A percentile compares a stretch with the other conserved stretches of the same genome.
These are phyloP conservation scores for Baorangia bicolor DNA, from an alignment of 768 basidiomycete genomes.

Conservation along the genomic window DNA sequence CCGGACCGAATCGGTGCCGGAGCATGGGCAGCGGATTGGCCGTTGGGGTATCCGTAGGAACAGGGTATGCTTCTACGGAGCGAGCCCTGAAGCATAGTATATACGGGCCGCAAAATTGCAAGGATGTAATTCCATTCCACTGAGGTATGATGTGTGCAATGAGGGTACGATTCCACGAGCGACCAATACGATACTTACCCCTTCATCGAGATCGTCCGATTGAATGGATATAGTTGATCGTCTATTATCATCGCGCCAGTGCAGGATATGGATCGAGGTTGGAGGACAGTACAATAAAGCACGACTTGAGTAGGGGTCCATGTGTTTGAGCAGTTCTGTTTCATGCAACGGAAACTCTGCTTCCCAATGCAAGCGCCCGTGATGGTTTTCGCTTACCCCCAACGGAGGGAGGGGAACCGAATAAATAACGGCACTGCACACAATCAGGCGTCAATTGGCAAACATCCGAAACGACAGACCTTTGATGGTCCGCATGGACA, in stretches of 20 bases:
- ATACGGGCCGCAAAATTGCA: constrained; percentile 47
- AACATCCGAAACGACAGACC: constrained; percentile 8
- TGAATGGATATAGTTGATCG: constrained; percentile 25
- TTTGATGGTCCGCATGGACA: neutral
- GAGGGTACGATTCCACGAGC: neutral
- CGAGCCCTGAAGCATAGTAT: constrained; percentile 53
- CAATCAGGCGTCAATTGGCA: neutral
- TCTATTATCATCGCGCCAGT: constrained; percentile 33
- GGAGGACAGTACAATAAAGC: constrained; percentile 32
- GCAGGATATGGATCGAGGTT: constrained; percentile 36
- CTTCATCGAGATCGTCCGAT: constrained; percentile 29
- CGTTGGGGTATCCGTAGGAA: constrained; percentile 10
- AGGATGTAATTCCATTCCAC: constrained; percentile 44
- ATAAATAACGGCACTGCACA: constrained; percentile 13
- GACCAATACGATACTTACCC: constrained; percentile 24
- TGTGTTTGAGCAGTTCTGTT: constrained; percentile 31
- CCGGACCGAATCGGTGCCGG: constrained; percentile 23
- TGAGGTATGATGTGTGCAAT: constrained; percentile 5
- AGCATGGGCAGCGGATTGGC: constrained; percentile 15
- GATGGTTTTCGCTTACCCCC: neutral
- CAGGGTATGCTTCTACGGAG: constrained; percentile 44
- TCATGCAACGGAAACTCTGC: constrained; percentile 16
- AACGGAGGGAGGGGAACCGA: constrained; percentile 8
- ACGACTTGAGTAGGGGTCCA: constrained; percentile 35
- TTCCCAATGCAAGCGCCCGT: neutral